These are phyloP conservation scores for Mycena latifolia DNA, from an alignment of 768 basidiomycete species.

Conservation along the genomic window DNA sequence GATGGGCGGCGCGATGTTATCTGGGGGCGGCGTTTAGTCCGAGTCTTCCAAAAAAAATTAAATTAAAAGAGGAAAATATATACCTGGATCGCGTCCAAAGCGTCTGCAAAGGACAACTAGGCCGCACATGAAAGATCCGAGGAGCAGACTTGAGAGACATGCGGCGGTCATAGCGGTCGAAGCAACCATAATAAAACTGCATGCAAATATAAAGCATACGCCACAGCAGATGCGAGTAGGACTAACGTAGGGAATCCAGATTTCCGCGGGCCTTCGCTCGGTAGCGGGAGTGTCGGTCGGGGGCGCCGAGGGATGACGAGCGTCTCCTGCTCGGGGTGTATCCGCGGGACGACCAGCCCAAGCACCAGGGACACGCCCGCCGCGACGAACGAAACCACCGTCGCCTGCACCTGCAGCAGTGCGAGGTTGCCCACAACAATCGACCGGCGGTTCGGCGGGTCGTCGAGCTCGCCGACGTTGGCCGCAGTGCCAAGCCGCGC, in stretches of 20 bases:
- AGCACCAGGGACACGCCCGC: slow-evolving; percentile 82
- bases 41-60: background rate
- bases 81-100: slow-evolving; percentile 88
- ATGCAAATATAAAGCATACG: slow-evolving; percentile 32
- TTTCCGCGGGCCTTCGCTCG: slow-evolving; percentile 40
- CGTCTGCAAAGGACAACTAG: slow-evolving; percentile 84
- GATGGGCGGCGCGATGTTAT: slow-evolving; percentile 96
- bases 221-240: background rate
- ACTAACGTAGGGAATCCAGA: slow-evolving; percentile 54
- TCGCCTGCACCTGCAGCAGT: slow-evolving; percentile 93
- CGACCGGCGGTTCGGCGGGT: slow-evolving; percentile 66
- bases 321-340: slow-evolving; percentile 34
- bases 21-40: slow-evolving; percentile 51
- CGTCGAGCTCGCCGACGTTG: slow-evolving; percentile 93
- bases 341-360: slow-evolving; percentile 68
- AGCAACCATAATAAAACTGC: slow-evolving; percentile 82
- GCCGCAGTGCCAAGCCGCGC: slow-evolving; percentile 95
- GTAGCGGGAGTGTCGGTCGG: slow-evolving; percentile 26
- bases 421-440: slow-evolving; percentile 87
- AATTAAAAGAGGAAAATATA: slow-evolving; percentile 32
- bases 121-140: slow-evolving; percentile 94
- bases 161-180: slow-evolving; percentile 86
- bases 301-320: slow-evolving; percentile 24
- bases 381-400: slow-evolving; percentile 89
- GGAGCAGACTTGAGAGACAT: slow-evolving; percentile 77